phyloP scores from a whole-genome alignment of 2,329 filamentous ascomycete species.

The Hypoxylon sp. region DNA sequence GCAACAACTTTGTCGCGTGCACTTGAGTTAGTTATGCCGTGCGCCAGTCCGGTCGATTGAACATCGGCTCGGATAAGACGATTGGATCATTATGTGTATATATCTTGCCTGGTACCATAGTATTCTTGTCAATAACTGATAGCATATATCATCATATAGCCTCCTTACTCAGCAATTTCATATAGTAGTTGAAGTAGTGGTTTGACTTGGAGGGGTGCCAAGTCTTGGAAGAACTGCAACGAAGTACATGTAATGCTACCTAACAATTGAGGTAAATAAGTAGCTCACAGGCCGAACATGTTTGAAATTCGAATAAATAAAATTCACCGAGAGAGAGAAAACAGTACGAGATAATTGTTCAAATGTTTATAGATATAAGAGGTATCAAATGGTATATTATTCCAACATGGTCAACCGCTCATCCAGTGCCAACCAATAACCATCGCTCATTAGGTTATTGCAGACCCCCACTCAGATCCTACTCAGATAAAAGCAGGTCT shows the following conservation, averaged over 20 bases:
- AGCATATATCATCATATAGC: neutral
- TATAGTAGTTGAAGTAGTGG: no score
- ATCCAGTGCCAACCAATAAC: neutral
- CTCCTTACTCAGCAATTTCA: neutral
- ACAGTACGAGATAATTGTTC: no score
- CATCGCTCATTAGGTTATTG: no score
- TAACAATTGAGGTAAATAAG: no score
- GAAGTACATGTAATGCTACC: no score
- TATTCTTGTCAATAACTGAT: neutral
- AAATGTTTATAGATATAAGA: conserved; percentile 1
- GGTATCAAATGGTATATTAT: conserved; percentile 15
- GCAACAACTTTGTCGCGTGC: conserved; percentile 71
- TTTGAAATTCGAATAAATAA: no score
- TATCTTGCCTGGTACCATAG: neutral
- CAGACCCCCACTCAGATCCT: no score
- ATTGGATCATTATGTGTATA: neutral
- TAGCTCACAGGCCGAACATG: no score
- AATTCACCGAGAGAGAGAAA: no score
- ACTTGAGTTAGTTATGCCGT: conserved; percentile 19
- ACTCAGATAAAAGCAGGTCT: no score
- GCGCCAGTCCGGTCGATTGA: neutral
- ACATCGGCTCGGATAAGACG: neutral
- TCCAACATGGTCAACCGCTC: conserved; percentile 4
- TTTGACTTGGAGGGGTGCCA: no score
- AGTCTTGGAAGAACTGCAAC: no score